phyloP scores from a whole-genome alignment of 345 rosid genomes.

The Cardamine chenopodiifolia region DNA sequence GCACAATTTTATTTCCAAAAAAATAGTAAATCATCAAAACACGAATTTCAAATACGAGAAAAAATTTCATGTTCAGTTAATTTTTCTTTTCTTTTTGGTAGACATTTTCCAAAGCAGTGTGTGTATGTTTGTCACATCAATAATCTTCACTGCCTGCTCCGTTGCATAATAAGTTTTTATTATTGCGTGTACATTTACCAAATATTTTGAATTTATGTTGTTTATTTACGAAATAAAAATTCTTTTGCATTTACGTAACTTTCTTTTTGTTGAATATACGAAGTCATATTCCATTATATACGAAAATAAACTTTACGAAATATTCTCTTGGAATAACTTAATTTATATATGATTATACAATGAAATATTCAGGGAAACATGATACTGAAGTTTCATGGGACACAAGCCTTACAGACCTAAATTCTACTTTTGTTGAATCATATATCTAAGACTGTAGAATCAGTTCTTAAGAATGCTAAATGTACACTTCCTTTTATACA shows the following conservation, averaged over 20 bases:
- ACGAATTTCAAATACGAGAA: neutral
- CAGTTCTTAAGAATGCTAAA: slow-evolving; percentile 37
- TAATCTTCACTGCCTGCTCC: neutral
- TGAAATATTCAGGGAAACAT: neutral
- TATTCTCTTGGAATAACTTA: too few species aligned
- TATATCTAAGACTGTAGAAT: slow-evolving; percentile 24
- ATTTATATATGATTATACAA: neutral
- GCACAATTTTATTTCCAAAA: too few species aligned
- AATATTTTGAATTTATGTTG: too few species aligned
- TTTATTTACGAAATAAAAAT: too few species aligned
- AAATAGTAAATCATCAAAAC: neutral
- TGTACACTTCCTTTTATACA: slow-evolving; percentile 32
- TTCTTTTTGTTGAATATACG: too few species aligned
- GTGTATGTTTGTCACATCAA: too few species aligned
- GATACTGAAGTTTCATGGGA: neutral
- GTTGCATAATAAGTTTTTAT: neutral
- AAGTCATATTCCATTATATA: too few species aligned
- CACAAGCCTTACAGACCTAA: slow-evolving; percentile 15
- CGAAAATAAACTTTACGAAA: too few species aligned
- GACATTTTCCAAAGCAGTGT: too few species aligned
- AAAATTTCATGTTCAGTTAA: too few species aligned
- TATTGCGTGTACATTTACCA: neutral
- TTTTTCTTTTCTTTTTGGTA: too few species aligned
- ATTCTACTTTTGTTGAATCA: slow-evolving; percentile 22
- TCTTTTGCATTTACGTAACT: too few species aligned